phyloP scores from a whole-genome alignment of 73 alveolate species.

The Halteria grandinella region DNA sequence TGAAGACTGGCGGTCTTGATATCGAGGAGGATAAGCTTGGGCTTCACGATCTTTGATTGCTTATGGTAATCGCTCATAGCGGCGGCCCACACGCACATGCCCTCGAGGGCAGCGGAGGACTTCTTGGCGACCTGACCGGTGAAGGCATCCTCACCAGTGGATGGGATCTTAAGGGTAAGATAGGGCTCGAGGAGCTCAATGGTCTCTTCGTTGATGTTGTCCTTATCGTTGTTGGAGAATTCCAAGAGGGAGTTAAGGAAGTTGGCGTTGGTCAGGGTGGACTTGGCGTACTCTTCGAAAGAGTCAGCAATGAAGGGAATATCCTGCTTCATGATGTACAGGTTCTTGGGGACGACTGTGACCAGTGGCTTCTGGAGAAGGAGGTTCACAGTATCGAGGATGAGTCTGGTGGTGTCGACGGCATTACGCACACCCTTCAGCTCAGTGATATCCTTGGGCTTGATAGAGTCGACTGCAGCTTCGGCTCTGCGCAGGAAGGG shows the following conservation, averaged over 20 bases:
- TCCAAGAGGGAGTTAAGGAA: slow-evolving; percentile 86
- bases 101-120: slow-evolving; percentile 96
- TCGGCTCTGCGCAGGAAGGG: slow-evolving; percentile 98
- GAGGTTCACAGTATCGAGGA: slow-evolving; percentile 85
- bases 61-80: slow-evolving; percentile 97
- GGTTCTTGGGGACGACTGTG: slow-evolving; percentile 64
- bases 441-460: slow-evolving; percentile 93
- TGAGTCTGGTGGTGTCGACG: slow-evolving; percentile 85
- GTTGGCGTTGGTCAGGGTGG: slow-evolving; percentile 74
- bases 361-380: slow-evolving; percentile 71
- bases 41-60: slow-evolving; percentile 97
- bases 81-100: slow-evolving; percentile 94
- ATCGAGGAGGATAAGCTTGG: slow-evolving; percentile 87
- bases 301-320: slow-evolving; percentile 87
- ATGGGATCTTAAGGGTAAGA: slow-evolving; percentile 67
- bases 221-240: slow-evolving; percentile 91
- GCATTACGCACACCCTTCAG: slow-evolving; percentile 87
- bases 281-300: slow-evolving; percentile 90
- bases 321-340: slow-evolving; percentile 68
- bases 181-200: slow-evolving; percentile 98
- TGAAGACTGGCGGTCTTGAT: slow-evolving; percentile 84
- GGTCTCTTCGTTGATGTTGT: slow-evolving; percentile 98
- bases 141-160: slow-evolving; percentile 68
- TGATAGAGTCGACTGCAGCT: slow-evolving; percentile 93
- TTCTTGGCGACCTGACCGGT: slow-evolving; percentile 87